These are phyloP conservation scores for Ceratobasidium sp. DNA, from an alignment of 1,284 basidiomycete species.

Conservation along the genomic window DNA sequence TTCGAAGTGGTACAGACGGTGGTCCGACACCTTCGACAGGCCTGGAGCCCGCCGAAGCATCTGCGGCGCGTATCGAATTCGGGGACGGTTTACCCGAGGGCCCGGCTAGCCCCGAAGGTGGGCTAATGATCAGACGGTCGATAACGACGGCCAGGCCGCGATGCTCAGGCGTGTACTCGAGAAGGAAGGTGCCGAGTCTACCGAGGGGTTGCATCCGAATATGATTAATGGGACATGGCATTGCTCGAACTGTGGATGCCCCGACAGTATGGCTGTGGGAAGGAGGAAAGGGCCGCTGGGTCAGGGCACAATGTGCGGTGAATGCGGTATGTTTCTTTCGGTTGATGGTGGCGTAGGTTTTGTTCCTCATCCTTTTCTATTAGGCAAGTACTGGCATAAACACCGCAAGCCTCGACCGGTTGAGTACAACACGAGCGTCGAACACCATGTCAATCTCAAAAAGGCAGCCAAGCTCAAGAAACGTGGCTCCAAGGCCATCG, in stretches of 20 bases:
- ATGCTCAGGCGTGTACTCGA: constrained; percentile 71
- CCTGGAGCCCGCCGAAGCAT: constrained; percentile 54
- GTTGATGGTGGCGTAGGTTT: constrained; percentile 18
- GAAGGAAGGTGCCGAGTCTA: constrained; percentile 72
- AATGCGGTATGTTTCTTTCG: constrained; percentile 72
- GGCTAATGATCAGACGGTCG: constrained; percentile 47
- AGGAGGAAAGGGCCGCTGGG: constrained; percentile 88
- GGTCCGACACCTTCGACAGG: constrained; percentile 71
- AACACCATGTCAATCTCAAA: constrained; percentile 67
- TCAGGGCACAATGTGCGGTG: constrained; percentile 89
- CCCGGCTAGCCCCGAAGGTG: constrained; percentile 18
- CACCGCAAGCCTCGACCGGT: constrained; percentile 69
- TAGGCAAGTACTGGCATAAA: constrained; percentile 86
- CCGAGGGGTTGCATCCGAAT: constrained; percentile 81
- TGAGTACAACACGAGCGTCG: constrained; percentile 76
- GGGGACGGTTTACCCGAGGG: constrained; percentile 21
- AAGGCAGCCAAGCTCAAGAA: constrained; percentile 59
- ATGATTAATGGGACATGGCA: constrained; percentile 87
- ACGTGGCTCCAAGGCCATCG: constrained; percentile 38
- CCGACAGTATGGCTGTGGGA: constrained; percentile 82
- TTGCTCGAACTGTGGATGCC: constrained; percentile 90
- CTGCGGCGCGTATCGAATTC: constrained; percentile 22
- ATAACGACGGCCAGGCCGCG: constrained; percentile 58
- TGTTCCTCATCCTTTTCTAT: constrained; percentile 38
- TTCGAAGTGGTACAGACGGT: constrained; percentile 58